These are phyloP conservation scores for Hypoxylon perforatum DNA, from an alignment of 495 filamentous ascomycete genomes.

Conservation along the genomic window DNA sequence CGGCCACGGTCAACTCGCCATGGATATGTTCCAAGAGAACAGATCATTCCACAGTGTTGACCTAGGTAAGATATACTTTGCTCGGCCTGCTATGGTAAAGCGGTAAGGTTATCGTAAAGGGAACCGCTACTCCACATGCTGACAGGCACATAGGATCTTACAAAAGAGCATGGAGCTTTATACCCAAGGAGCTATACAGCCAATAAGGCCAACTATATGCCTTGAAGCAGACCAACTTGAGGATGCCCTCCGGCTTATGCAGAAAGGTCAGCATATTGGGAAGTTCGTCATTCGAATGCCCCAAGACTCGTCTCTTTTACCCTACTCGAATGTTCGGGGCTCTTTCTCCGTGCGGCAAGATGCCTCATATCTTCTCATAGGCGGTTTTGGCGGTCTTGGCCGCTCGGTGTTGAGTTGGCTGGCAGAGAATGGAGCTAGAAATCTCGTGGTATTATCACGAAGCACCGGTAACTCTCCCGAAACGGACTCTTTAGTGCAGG, in stretches of 20 bases:
- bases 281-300: slow-evolving; percentile 18
- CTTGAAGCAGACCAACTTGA: slow-evolving; percentile 49
- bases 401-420: slow-evolving; percentile 59
- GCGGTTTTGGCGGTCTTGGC: slow-evolving; percentile 65
- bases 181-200: neutral
- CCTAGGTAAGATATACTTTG: neutral
- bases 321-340: slow-evolving; percentile 2
- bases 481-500: neutral
- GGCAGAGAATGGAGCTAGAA: slow-evolving; percentile 54
- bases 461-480: neutral
- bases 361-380: slow-evolving; percentile 57
- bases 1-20: slow-evolving; percentile 13
- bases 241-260: slow-evolving; percentile 59
- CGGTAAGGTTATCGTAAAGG: too few species aligned
- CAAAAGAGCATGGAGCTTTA: neutral
- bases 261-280: slow-evolving; percentile 57
- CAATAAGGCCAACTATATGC: neutral
- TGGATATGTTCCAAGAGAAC: neutral
- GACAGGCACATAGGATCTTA: neutral
- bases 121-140: too few species aligned
- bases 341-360: neutral
- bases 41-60: neutral
- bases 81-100: neutral
- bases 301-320: neutral
- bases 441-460: slow-evolving; percentile 45